Conservation (phyloP, 1,284 basidiomycete genomes). For the Fomitopsis schrenkii region DNA sequence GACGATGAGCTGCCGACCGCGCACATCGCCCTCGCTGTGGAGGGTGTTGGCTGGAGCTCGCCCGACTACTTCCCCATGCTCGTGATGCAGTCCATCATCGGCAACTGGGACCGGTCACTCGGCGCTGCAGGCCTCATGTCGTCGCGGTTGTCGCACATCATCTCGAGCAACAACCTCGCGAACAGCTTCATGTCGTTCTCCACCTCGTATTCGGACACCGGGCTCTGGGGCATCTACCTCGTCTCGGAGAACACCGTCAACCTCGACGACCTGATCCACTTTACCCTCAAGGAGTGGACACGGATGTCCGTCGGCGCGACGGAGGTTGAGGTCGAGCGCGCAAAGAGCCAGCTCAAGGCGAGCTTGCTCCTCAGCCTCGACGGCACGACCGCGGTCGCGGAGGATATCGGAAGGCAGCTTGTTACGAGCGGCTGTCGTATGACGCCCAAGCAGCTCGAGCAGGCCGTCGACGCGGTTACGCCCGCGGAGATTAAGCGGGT, state of each 20-base stretch:
- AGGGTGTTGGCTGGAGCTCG: constrained; percentile 96
- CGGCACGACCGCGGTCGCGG: constrained; percentile 93
- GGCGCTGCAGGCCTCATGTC: constrained; percentile 89
- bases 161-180: constrained; percentile 94
- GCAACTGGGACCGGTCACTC: constrained; percentile 99
- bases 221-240: constrained; percentile 98
- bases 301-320: constrained; percentile 90
- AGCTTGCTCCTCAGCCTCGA: constrained; percentile 88
- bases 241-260: constrained; percentile 92
- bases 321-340: constrained; percentile 88
- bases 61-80: constrained; percentile 99
- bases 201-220: constrained; percentile 99
- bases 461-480: constrained; percentile 86
- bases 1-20: constrained; percentile 89
- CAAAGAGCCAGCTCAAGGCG: constrained; percentile 98
- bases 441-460: constrained; percentile 94
- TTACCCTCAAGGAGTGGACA: constrained; percentile 96
- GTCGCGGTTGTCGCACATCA: constrained; percentile 88
- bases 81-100: constrained; percentile 97
- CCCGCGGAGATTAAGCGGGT: constrained; percentile 91
- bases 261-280: constrained; percentile 92
- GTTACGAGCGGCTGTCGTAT: constrained; percentile 90
- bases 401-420: constrained; percentile 97
- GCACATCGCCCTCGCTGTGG: constrained; percentile 95
- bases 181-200: constrained; percentile 99